A percentile compares a stretch with the other conserved stretches of the same genome.
phyloP scores from a whole-genome alignment of 2,329 filamentous ascomycete genomes.

The Byssochlamys sp. region DNA sequence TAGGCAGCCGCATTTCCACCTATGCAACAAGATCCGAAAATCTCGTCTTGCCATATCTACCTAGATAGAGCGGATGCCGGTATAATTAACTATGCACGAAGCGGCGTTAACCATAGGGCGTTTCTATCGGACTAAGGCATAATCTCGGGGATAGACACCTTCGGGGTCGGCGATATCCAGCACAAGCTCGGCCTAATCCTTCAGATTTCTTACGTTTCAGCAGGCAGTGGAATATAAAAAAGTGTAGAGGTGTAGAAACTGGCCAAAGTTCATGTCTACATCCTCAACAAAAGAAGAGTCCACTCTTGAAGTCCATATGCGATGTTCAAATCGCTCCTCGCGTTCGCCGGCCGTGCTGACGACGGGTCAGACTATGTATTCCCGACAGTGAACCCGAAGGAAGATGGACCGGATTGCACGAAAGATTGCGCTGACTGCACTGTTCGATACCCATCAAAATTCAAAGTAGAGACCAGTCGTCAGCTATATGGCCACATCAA shows the following conservation, averaged over 20 bases:
- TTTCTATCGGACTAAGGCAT: neutral
- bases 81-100: neutral
- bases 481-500: conserved; percentile 30
- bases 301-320: neutral
- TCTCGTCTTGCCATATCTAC: too few relatives aligned
- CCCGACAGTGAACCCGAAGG: conserved; percentile 23
- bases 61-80: neutral
- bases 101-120: neutral
- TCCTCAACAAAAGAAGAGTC: neutral
- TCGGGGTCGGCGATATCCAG: neutral
- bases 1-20: neutral
- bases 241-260: neutral
- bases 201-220: neutral
- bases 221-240: neutral
- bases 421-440: conserved; percentile 31
- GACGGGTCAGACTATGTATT: conserved; percentile 23
- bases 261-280: neutral
- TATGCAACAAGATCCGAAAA: neutral
- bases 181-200: neutral
- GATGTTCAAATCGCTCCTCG: conserved; percentile 15
- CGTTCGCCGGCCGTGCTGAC: neutral
- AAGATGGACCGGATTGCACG: conserved; percentile 26
- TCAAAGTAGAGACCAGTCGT: conserved; percentile 22
- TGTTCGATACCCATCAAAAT: conserved; percentile 23
- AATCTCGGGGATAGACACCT: neutral